Percentiles rank a stretch among this genome's conserved stretches.
Conservation (phyloP, 2,329 filamentous ascomycete species). For the Paracorniculantispora psalliotae region DNA sequence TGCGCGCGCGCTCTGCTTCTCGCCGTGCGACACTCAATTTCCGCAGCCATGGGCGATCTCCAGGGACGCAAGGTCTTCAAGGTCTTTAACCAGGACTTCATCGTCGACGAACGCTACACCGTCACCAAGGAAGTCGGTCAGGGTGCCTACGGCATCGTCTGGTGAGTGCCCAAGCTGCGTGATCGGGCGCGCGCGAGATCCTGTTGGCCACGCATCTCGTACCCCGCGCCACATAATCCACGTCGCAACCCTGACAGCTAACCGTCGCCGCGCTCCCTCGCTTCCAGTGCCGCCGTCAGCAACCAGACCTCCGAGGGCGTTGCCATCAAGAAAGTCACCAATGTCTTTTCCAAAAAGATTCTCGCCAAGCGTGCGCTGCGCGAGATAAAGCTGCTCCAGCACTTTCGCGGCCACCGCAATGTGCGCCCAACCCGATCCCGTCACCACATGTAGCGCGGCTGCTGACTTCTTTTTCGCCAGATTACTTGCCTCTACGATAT, state of each 20-base stretch:
- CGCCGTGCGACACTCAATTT: conserved; percentile 9
- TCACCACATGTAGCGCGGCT: background rate
- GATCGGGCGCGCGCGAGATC: background rate
- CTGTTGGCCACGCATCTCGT: background rate
- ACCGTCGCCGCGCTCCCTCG: conserved; percentile 14
- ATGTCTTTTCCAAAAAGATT: conserved; percentile 99
- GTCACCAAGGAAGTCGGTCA: conserved; percentile 98
- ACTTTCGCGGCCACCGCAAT: conserved; percentile 88
- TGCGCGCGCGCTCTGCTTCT: conserved; percentile 10
- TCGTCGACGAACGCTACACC: conserved; percentile 96
- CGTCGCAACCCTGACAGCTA: background rate
- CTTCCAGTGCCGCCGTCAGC: conserved; percentile 79
- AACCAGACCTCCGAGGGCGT: conserved; percentile 86
- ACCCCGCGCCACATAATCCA: conserved; percentile 16
- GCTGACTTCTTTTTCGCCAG: conserved; percentile 47
- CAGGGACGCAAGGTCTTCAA: conserved; percentile 84
- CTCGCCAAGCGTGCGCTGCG: conserved; percentile 94
- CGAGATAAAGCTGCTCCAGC: conserved; percentile 97
- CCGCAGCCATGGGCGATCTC: conserved; percentile 33
- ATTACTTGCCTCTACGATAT: conserved; percentile 99
- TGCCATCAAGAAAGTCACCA: conserved; percentile 99
- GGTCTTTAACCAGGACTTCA: conserved; percentile 99
- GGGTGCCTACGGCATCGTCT: conserved; percentile 97
- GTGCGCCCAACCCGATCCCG: conserved; percentile 45
- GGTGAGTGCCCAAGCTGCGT: conserved; percentile 49